These are phyloP conservation scores for Ogataea nitratoaversa DNA, from an alignment of 805 yeast genomes.

Conservation along the genomic window DNA sequence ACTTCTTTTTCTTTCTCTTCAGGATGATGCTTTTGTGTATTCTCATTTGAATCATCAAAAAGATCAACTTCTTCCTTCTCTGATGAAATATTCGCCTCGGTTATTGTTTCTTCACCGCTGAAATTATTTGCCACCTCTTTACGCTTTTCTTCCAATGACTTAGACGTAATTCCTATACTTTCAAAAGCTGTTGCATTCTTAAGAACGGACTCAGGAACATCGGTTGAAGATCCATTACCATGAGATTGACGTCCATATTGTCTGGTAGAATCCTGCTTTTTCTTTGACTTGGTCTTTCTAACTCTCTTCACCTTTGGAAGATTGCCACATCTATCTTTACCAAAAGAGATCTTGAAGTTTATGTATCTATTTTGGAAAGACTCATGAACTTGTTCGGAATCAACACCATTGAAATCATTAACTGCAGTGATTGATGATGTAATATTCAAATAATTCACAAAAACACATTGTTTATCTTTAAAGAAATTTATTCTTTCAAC, in stretches of 20 bases:
- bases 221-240: not conserved
- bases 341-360: constrained; percentile 59
- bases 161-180: constrained; percentile 26
- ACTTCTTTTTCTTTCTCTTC: not conserved
- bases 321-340: constrained; percentile 74
- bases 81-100: too few species aligned
- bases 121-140: constrained; percentile 1
- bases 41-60: not conserved
- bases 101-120: too few species aligned
- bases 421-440: constrained; percentile 60
- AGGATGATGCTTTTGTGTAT: not conserved
- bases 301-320: constrained; percentile 49
- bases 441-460: constrained; percentile 66
- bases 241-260: not conserved
- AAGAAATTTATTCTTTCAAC: constrained; percentile 73
- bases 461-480: constrained; percentile 68
- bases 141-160: constrained; percentile 10
- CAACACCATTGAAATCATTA: constrained; percentile 45
- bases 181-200: constrained; percentile 15
- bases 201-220: constrained; percentile 6
- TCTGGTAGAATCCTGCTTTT: constrained; percentile 1
- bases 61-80: too few species aligned
- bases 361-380: constrained; percentile 44
- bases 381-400: constrained; percentile 32
- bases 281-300: constrained; percentile 38